A percentile compares a stretch with the other conserved stretches of the same genome.
phyloP scores from a whole-genome alignment of 1,139 yeast species.

The Kodamaea alishanica region DNA sequence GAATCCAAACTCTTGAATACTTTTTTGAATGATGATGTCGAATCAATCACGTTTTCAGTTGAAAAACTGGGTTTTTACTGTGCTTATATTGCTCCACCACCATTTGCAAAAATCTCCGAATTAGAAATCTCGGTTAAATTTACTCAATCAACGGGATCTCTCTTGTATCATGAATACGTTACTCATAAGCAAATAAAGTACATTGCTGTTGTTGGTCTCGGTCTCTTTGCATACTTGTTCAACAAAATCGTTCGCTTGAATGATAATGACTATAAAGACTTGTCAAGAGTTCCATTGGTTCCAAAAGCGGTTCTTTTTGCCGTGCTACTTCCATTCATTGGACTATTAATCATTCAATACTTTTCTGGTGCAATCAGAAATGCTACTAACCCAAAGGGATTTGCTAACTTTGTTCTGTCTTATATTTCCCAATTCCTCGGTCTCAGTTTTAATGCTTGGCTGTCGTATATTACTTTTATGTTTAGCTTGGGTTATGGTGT shows the following conservation, averaged over 20 bases:
- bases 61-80: slow-evolving; percentile 30
- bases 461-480: slow-evolving; percentile 18
- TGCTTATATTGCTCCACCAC: slow-evolving; percentile 27
- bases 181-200: slow-evolving; percentile 18
- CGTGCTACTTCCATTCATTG: slow-evolving; percentile 23
- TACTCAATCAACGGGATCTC: slow-evolving; percentile 26
- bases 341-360: slow-evolving; percentile 9
- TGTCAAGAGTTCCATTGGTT: slow-evolving; percentile 31
- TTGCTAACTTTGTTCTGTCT: not conserved
- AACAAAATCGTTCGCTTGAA: slow-evolving; percentile 24
- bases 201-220: slow-evolving; percentile 15
- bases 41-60: too few relatives aligned
- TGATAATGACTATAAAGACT: slow-evolving; percentile 25
- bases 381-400: slow-evolving; percentile 10
- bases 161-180: slow-evolving; percentile 18
- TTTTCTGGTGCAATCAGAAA: slow-evolving; percentile 18
- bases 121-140: slow-evolving; percentile 19
- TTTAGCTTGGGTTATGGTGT: slow-evolving; percentile 42
- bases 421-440: not conserved
- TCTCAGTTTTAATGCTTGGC: not conserved
- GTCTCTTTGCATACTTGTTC: slow-evolving; percentile 21
- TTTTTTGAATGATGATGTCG: too few relatives aligned
- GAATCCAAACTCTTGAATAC: too few relatives aligned
- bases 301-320: slow-evolving; percentile 29
- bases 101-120: slow-evolving; percentile 7